These are phyloP conservation scores for Pholiota adiposa DNA, from an alignment of 1,284 basidiomycete species.

Conservation along the genomic window DNA sequence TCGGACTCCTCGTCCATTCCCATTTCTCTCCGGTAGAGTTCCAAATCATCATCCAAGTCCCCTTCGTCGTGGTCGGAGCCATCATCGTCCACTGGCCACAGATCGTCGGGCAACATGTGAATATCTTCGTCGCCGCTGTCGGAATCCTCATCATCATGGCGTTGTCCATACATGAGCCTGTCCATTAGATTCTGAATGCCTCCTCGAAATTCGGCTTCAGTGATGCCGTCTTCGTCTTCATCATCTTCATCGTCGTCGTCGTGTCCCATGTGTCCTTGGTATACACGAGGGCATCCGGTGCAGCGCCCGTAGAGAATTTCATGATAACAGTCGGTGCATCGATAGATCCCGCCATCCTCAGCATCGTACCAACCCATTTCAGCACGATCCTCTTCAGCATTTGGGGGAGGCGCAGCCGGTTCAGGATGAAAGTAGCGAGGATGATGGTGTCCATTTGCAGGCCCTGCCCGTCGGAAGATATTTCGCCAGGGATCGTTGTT, in stretches of 20 bases:
- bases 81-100: neutral
- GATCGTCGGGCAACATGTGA: constrained; percentile 3
- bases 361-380: constrained; percentile 65
- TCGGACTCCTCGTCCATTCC: neutral
- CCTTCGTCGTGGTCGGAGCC: neutral
- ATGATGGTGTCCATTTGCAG: neutral
- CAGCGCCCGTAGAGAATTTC: constrained; percentile 74
- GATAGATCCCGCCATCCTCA: constrained; percentile 71
- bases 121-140: neutral
- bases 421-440: neutral
- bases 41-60: neutral
- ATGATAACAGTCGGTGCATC: constrained; percentile 76
- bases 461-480: constrained; percentile 46
- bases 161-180: constrained; percentile 1
- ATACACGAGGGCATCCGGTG: constrained; percentile 58
- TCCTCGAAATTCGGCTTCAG: constrained; percentile 17
- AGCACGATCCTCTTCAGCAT: constrained; percentile 29
- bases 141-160: neutral
- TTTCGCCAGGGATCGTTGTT: constrained; percentile 61
- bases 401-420: neutral
- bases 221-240: constrained; percentile 29
- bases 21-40: neutral
- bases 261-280: constrained; percentile 50
- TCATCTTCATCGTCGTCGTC: constrained; percentile 37
- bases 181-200: neutral